Base-by-base conservation (phyloP, 1,139 yeast species). In the Hyphopichia fennica region DNA sequence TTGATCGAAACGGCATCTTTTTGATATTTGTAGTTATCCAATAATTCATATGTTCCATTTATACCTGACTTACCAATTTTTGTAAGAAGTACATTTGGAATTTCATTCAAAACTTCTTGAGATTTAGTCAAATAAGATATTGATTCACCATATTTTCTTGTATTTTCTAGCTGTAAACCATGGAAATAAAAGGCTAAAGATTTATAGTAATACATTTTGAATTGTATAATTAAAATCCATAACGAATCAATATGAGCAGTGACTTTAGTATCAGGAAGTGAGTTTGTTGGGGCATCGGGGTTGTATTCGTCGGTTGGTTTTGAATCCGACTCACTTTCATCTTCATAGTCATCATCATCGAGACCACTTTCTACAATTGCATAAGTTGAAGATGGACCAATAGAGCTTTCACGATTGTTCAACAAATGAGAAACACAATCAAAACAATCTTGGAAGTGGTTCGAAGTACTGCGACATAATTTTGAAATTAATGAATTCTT, bases 401-500 rank as follows among this genome's bases (percentile, higher is more conserved):
- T 41, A 2, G 45, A 41, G 11, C 37, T 25, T 15, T 42, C 40
- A 20, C 25, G 40, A 20, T 36, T 8, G 14, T 40, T 11, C 46
- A 40, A 63, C 57, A 50, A 75, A 60, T 47, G 69, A 56, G 40
- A 74, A 69, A 48, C 60, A 66, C 48, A 57, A 8, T 58, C 51
- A 39, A 43, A 57, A 42, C 89, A 80, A 11, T 74, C 70, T 29
- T 72, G 78, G 57, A 81, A 90, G 44, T 80, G 66, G 4, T 65
- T 62, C 6, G 84, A 67, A 1, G 93, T 72, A 3, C 89, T 75
- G 42, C 77, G 68, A 20, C 95, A 82, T 42, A 93, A 72, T 60
- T 82, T 89, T 11, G 96, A 74, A 27, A 86, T 76, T 58, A 91
- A 70, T 0, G 93, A 79, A 35, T 84, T 82, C 54, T 82, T 83